Percentiles rank a stretch among this genome's conserved stretches.
Evolutionary conservation across 768 basidiomycete genomes (phyloP).

Genomic region (Suillus brevipes): DNA sequence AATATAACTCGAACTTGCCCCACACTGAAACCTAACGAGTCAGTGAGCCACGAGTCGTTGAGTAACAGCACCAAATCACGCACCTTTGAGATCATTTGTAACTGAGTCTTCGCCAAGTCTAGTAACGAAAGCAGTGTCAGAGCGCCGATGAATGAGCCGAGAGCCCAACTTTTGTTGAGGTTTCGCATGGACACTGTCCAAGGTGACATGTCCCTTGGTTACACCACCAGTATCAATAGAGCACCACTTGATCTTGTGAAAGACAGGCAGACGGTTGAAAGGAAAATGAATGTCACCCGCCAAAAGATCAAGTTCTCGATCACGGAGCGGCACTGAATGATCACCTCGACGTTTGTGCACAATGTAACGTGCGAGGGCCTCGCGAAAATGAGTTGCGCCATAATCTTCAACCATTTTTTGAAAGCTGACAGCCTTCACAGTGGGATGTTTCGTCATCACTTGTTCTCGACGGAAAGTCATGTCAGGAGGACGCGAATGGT

Average conservation of each 20-base stretch:
- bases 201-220: too few species aligned
- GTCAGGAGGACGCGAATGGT: too few species aligned
- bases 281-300: not conserved
- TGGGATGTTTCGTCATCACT: too few species aligned
- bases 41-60: not conserved
- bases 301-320: not conserved
- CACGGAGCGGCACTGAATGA: not conserved
- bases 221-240: not conserved
- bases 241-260: not conserved
- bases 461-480: too few species aligned
- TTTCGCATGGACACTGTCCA: too few species aligned
- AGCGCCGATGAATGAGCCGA: not conserved
- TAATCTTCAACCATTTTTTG: too few species aligned
- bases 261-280: not conserved
- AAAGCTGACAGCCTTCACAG: too few species aligned
- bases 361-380: too few species aligned
- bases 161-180: too few species aligned
- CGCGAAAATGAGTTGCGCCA: too few species aligned
- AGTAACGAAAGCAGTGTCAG: not conserved
- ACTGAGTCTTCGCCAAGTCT: not conserved
- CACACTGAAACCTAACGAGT: conserved; percentile 6
- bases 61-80: not conserved
- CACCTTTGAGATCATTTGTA: conserved; percentile 1
- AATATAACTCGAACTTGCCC: conserved; percentile 12
- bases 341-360: not conserved